phyloP scores from a whole-genome alignment of 1,139 yeast genomes.

The Wickerhamomyces sp. region DNA sequence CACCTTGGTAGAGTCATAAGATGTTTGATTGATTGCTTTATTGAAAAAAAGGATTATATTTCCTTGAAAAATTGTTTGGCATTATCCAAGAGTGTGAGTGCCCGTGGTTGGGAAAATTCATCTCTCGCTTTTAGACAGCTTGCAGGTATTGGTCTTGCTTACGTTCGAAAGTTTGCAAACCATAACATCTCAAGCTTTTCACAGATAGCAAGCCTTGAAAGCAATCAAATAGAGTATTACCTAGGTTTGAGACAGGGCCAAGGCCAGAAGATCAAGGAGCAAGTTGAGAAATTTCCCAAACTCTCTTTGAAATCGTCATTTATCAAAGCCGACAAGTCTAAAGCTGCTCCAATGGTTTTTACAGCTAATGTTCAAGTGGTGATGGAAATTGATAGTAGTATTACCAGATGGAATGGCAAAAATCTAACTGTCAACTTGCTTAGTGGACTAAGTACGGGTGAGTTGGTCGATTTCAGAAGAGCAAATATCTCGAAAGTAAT shows the following conservation, averaged over 20 bases:
- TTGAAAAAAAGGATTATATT: conserved; percentile 34
- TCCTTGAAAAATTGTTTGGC: conserved; percentile 35
- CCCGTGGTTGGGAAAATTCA: conserved; percentile 46
- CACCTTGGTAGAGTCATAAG: conserved; percentile 37
- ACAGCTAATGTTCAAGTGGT: conserved; percentile 24
- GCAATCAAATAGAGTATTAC: conserved; percentile 35
- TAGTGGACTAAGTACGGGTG: conserved; percentile 27
- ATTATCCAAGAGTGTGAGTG: conserved; percentile 35
- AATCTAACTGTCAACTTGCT: conserved; percentile 26
- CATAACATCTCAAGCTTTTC: conserved; percentile 30
- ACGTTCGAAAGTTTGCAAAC: conserved; percentile 34
- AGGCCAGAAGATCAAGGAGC: conserved; percentile 31
- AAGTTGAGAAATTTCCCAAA: conserved; percentile 29
- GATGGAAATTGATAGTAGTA: conserved; percentile 17
- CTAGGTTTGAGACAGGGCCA: conserved; percentile 37
- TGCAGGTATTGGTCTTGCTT: conserved; percentile 38
- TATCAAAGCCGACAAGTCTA: conserved; percentile 7
- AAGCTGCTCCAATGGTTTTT: conserved; percentile 8
- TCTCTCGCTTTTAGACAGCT: conserved; percentile 40
- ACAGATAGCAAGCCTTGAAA: conserved; percentile 27
- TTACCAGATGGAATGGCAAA: conserved; percentile 32
- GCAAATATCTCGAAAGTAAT: conserved; percentile 28
- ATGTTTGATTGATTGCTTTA: conserved; percentile 41
- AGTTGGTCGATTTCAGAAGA: conserved; percentile 37
- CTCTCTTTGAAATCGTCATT: conserved; percentile 20